phyloP scores from a whole-genome alignment of 1,284 basidiomycete genomes.

The Ceratobasidium sp. region DNA sequence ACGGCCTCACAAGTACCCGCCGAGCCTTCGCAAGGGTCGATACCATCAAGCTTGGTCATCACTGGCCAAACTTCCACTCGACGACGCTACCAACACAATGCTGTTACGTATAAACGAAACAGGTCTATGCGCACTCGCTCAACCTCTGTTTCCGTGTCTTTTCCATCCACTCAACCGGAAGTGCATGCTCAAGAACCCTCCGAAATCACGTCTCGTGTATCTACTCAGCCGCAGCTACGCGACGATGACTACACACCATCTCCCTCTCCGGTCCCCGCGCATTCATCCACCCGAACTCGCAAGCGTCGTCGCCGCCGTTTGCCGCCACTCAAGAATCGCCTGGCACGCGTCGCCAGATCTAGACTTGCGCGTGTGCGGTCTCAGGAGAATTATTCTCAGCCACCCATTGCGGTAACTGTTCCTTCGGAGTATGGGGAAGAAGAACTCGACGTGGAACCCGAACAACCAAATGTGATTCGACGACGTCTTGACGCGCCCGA shows the following conservation, averaged over 20 bases:
- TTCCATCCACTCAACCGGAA: too few relatives aligned
- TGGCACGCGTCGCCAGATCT: conserved; percentile 9
- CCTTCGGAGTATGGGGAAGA: background rate
- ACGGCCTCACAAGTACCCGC: too few relatives aligned
- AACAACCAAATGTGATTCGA: conserved; percentile 13
- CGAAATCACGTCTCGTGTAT: too few relatives aligned
- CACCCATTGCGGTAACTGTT: background rate
- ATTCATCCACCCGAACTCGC: background rate
- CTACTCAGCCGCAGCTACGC: too few relatives aligned
- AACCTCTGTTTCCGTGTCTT: too few relatives aligned
- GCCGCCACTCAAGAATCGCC: conserved; percentile 30
- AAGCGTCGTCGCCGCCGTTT: conserved; percentile 22
- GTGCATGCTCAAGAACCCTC: too few relatives aligned
- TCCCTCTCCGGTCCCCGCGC: conserved; percentile 10
- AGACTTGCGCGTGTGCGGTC: conserved; percentile 5
- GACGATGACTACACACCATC: background rate
- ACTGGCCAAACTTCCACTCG: background rate
- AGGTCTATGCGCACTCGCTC: conserved; percentile 10
- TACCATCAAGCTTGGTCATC: too few relatives aligned
- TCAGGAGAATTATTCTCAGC: conserved; percentile 12
- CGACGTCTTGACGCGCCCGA: conserved; percentile 24
- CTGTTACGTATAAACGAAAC: conserved; percentile 17
- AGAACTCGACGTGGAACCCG: background rate
- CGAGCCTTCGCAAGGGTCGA: too few relatives aligned
- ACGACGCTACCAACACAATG: conserved; percentile 10